A percentile compares a stretch with the other conserved stretches of the same genome.
Evolutionary conservation across 2,329 filamentous ascomycete genomes (phyloP).

Genomic region (Hymenoscyphus albidus): DNA sequence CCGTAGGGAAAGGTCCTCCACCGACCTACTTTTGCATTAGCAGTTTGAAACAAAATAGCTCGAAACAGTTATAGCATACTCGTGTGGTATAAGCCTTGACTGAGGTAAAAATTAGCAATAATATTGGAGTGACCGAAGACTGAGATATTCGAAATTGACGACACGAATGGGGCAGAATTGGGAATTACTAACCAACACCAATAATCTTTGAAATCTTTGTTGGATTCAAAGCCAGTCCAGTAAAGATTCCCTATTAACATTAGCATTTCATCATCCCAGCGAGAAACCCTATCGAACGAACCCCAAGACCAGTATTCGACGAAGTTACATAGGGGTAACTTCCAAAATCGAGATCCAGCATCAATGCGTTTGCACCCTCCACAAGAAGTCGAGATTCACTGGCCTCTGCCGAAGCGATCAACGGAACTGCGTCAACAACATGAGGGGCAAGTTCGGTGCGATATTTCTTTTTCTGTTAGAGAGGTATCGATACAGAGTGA

Average conservation of each 20-base stretch:
- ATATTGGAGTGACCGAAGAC: background rate
- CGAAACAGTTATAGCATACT: constrained; percentile 34
- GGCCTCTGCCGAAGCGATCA: constrained; percentile 59
- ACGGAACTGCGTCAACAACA: constrained; percentile 59
- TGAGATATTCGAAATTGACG: too few relatives aligned
- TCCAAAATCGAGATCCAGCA: constrained; percentile 60
- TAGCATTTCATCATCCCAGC: background rate
- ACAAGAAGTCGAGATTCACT: constrained; percentile 58
- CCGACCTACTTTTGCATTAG: constrained; percentile 29
- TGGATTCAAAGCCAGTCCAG: constrained; percentile 57
- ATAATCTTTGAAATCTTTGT: constrained; percentile 58
- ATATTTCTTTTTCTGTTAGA: constrained; percentile 37
- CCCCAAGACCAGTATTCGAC: constrained; percentile 52
- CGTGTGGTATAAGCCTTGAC: constrained; percentile 64
- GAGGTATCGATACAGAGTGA: background rate
- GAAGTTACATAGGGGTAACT: constrained; percentile 46
- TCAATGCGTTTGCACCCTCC: constrained; percentile 61
- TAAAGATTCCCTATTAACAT: constrained; percentile 50
- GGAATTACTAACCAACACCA: constrained; percentile 44
- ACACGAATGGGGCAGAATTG: background rate
- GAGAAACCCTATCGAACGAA: constrained; percentile 28
- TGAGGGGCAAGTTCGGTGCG: constrained; percentile 54
- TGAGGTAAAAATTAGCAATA: background rate
- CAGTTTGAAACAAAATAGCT: background rate
- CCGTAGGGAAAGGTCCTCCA: constrained; percentile 64